Evolutionary conservation across 2,329 filamentous ascomycete species (phyloP).

Genomic region (Uncinocarpus reesii): DNA sequence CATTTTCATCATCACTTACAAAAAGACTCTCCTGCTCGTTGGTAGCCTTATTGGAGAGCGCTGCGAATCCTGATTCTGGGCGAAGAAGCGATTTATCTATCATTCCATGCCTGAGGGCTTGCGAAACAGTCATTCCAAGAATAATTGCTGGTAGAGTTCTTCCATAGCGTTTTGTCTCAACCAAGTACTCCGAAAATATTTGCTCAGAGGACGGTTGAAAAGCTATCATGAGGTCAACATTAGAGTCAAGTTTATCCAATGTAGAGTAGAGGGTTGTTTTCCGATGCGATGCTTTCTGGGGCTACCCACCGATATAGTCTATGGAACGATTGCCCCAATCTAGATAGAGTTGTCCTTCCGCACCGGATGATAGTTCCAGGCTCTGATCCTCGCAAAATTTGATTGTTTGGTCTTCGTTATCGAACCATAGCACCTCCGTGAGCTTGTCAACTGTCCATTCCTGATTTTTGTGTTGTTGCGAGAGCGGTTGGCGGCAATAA

Average conservation of each 20-base stretch:
- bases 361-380: conserved; percentile 41
- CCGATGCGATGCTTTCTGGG: not conserved
- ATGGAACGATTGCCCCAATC: conserved; percentile 40
- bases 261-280: not conserved
- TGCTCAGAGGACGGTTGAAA: conserved; percentile 42
- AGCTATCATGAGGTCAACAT: conserved; percentile 25
- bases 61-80: conserved; percentile 20
- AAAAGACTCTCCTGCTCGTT: conserved; percentile 32
- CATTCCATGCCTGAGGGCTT: conserved; percentile 42
- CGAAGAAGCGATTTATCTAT: conserved; percentile 36
- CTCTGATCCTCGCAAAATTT: conserved; percentile 46
- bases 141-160: conserved; percentile 49
- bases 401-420: conserved; percentile 44
- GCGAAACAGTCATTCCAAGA: conserved; percentile 44
- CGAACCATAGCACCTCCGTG: conserved; percentile 45
- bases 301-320: conserved; percentile 39
- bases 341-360: conserved; percentile 41
- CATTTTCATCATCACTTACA: conserved; percentile 28
- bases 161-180: conserved; percentile 49
- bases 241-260: conserved; percentile 19
- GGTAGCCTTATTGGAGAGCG: conserved; percentile 23
- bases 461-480: conserved; percentile 41
- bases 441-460: conserved; percentile 49
- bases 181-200: conserved; percentile 43
- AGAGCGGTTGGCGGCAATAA: conserved; percentile 40